phyloP scores from a whole-genome alignment of 352 stramenopile genomes.

The Pythium sukuiense region DNA sequence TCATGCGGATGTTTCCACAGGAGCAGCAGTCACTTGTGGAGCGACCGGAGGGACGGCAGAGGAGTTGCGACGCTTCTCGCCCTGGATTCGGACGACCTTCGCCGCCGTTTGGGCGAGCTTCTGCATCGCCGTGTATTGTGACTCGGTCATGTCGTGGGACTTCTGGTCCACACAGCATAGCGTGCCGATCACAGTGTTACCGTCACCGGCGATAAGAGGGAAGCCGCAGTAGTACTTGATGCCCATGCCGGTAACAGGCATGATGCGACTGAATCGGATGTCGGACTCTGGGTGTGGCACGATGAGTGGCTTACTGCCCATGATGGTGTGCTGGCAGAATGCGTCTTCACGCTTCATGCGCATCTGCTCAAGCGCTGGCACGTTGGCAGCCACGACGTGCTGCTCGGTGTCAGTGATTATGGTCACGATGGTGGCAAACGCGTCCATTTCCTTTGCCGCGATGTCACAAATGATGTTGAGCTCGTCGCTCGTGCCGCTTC shows the following conservation, averaged over 20 bases:
- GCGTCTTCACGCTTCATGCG: slow-evolving; percentile 49
- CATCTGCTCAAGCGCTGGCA: slow-evolving; percentile 33
- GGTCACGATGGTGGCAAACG: slow-evolving; percentile 57
- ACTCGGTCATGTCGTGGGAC: slow-evolving; percentile 26
- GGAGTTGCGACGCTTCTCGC: slow-evolving; percentile 11
- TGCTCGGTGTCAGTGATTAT: slow-evolving; percentile 48
- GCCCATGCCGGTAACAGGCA: slow-evolving; percentile 30
- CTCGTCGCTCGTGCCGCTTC: slow-evolving; percentile 48
- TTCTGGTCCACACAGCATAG: slow-evolving; percentile 44
- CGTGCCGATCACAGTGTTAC: slow-evolving; percentile 45
- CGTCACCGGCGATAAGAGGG: slow-evolving; percentile 36
- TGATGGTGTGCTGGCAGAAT: slow-evolving; percentile 67
- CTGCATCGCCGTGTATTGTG: slow-evolving; percentile 27
- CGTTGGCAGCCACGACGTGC: slow-evolving; percentile 49
- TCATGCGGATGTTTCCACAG: neutral
- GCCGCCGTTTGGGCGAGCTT: slow-evolving; percentile 44
- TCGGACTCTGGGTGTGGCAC: slow-evolving; percentile 59
- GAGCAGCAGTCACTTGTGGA: neutral
- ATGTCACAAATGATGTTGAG: slow-evolving; percentile 73
- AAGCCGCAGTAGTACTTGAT: slow-evolving; percentile 78
- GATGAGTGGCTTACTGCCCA: slow-evolving; percentile 59
- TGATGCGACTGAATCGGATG: slow-evolving; percentile 55
- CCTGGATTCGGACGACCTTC: slow-evolving; percentile 40
- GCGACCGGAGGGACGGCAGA: neutral
- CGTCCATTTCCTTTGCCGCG: slow-evolving; percentile 57